A percentile compares a stretch with the other conserved stretches of the same genome.
Conservation (phyloP, 2,329 filamentous ascomycete species). For the Alternaria incomplexa region DNA sequence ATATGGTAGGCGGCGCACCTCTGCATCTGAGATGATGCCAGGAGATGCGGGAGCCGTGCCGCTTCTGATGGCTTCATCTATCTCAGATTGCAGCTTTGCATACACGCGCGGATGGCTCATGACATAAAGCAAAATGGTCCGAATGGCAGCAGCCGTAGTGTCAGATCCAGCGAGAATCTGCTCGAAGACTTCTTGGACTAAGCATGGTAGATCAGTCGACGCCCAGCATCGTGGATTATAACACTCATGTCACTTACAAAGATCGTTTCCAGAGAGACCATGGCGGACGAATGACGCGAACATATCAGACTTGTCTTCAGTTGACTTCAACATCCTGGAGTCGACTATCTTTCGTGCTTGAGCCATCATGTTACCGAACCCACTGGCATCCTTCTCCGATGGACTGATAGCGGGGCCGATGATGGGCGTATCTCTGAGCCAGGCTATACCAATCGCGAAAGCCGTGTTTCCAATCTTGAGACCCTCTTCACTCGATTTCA, state of each 20-base stretch:
- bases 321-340: conserved; percentile 55
- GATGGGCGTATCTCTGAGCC: conserved; percentile 31
- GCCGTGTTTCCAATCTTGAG: conserved; percentile 36
- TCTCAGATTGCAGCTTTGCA: conserved; percentile 55
- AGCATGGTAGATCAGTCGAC: conserved; percentile 15
- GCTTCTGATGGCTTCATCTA: conserved; percentile 48
- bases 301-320: conserved; percentile 58
- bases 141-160: conserved; percentile 63
- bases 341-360: conserved; percentile 35
- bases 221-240: not conserved
- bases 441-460: conserved; percentile 35
- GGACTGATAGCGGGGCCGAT: conserved; percentile 38
- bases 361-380: conserved; percentile 43
- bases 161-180: conserved; percentile 64
- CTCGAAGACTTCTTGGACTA: conserved; percentile 49
- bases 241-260: conserved; percentile 26
- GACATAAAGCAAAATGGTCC: conserved; percentile 60
- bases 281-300: conserved; percentile 59
- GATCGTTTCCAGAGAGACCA: conserved; percentile 49
- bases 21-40: conserved; percentile 56
- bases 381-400: conserved; percentile 44
- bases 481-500: conserved; percentile 52
- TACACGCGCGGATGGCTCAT: conserved; percentile 58
- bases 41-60: conserved; percentile 41
- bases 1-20: conserved; percentile 52